Percentiles rank a stretch among this genome's conserved stretches.
Conservation (phyloP, 306 rosid genomes). For the Comarum palustre region DNA sequence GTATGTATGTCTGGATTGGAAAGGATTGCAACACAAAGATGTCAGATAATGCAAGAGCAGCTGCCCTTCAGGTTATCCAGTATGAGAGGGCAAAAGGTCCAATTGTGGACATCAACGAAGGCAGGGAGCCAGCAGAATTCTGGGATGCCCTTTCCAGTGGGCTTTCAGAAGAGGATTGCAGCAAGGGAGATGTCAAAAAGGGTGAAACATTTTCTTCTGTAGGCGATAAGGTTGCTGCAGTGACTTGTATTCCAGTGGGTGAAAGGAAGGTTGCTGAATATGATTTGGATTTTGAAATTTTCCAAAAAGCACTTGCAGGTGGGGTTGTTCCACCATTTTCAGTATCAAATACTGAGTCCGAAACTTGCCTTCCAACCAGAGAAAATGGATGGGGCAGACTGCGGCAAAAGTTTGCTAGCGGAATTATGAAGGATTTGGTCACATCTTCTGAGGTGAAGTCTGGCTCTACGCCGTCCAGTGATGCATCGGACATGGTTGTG, state of each 20-base stretch:
- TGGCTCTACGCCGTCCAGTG: slow-evolving; percentile 30
- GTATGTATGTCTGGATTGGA: slow-evolving; percentile 82
- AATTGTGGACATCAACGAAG: slow-evolving; percentile 46
- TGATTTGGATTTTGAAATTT: slow-evolving; percentile 74
- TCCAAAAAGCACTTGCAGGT: slow-evolving; percentile 77
- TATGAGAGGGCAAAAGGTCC: slow-evolving; percentile 74
- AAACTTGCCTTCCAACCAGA: slow-evolving; percentile 79
- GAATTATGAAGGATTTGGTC: slow-evolving; percentile 55
- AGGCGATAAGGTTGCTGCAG: slow-evolving; percentile 32
- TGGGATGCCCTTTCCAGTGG: slow-evolving; percentile 67
- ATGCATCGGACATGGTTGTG: slow-evolving; percentile 27
- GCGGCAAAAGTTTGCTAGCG: slow-evolving; percentile 50
- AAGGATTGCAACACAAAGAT: slow-evolving; percentile 45
- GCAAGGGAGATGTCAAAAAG: slow-evolving; percentile 29
- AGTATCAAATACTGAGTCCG: slow-evolving; percentile 57
- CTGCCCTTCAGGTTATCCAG: slow-evolving; percentile 71
- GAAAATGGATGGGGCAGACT: slow-evolving; percentile 77
- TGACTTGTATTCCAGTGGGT: slow-evolving; percentile 14
- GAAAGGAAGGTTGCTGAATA: slow-evolving; percentile 62
- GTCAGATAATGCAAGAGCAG: slow-evolving; percentile 55
- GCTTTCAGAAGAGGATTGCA: slow-evolving; percentile 33
- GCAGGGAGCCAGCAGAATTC: slow-evolving; percentile 67
- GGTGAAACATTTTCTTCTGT: slow-evolving; percentile 23
- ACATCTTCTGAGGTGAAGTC: slow-evolving; percentile 45
- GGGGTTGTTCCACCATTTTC: slow-evolving; percentile 88